phyloP scores from a whole-genome alignment of 2,329 filamentous ascomycete genomes.

The Westerdykella ornata region DNA sequence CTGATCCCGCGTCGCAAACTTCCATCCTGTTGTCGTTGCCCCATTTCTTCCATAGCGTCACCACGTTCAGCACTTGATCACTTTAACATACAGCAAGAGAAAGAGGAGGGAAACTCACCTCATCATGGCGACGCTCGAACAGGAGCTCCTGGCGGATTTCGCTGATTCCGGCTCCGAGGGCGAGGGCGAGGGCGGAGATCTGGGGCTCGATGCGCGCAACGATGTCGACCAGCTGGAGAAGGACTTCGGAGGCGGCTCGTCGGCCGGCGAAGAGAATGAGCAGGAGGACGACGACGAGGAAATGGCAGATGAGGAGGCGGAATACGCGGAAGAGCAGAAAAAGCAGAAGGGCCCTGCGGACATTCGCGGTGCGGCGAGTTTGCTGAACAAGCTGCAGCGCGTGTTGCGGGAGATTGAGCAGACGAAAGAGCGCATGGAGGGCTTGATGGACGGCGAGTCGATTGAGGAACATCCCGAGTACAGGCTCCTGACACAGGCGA shows the following conservation, averaged over 20 bases:
- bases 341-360: constrained; percentile 63
- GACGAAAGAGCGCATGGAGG: constrained; percentile 60
- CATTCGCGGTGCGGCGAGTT: constrained; percentile 67
- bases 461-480: constrained; percentile 92
- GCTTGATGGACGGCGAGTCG: constrained; percentile 61
- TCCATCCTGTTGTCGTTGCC: constrained; percentile 4
- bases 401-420: constrained; percentile 59
- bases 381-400: constrained; percentile 77
- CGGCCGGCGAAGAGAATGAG: constrained; percentile 45
- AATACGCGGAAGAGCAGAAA: constrained; percentile 48
- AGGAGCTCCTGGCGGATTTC: constrained; percentile 88
- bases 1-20: constrained; percentile 10
- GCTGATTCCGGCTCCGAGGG: constrained; percentile 77
- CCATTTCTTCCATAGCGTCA: background rate
- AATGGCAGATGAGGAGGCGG: constrained; percentile 55
- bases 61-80: background rate
- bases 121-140: constrained; percentile 75
- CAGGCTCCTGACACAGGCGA: constrained; percentile 78
- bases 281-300: constrained; percentile 57
- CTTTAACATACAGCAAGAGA: background rate
- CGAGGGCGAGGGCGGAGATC: constrained; percentile 59
- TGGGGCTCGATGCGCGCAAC: constrained; percentile 26
- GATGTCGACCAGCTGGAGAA: constrained; percentile 32
- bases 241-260: constrained; percentile 34
- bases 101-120: background rate